Evolutionary conservation across 129 eudicot species (phyloP).

Genomic region (Chrysanthemum seticuspe): DNA sequence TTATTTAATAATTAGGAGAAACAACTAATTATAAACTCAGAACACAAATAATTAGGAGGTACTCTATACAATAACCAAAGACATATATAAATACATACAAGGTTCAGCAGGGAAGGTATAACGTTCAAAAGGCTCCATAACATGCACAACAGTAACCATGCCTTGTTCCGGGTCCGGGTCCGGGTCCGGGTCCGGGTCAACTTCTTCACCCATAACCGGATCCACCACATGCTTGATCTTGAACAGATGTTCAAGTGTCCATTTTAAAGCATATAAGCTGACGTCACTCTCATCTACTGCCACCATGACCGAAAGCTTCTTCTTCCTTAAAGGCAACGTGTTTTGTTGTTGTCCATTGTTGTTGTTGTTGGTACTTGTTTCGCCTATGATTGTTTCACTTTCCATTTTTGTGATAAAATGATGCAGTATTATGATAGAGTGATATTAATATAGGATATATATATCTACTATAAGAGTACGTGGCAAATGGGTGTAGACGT

Average conservation of each 20-base stretch:
- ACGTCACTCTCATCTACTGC: slow-evolving; percentile 63
- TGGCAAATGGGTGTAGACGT: too few relatives aligned
- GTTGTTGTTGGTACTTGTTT: too few relatives aligned
- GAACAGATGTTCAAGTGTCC: slow-evolving; percentile 51
- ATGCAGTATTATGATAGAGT: too few relatives aligned
- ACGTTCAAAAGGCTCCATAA: slow-evolving; percentile 48
- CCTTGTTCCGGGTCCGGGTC: too few relatives aligned
- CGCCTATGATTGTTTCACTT: not conserved
- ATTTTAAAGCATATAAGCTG: slow-evolving; percentile 59
- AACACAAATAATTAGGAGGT: too few relatives aligned
- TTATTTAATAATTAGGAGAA: too few relatives aligned
- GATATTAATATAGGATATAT: too few relatives aligned
- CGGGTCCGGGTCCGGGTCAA: slow-evolving; percentile 22
- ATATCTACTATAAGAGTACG: too few relatives aligned
- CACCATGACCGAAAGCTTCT: slow-evolving; percentile 49
- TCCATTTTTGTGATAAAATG: not conserved
- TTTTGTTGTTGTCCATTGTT: too few relatives aligned
- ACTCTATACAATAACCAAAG: too few relatives aligned
- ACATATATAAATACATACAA: slow-evolving; percentile 26
- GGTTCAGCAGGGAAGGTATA: slow-evolving; percentile 59
- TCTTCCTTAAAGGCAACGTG: not conserved
- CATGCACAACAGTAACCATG: slow-evolving; percentile 49
- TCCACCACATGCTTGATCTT: not conserved
- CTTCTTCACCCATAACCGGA: not conserved
- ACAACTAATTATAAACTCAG: too few relatives aligned